These are phyloP conservation scores for Aspergillus calidoustus DNA, from an alignment of 2,329 filamentous ascomycete genomes.

Conservation along the genomic window DNA sequence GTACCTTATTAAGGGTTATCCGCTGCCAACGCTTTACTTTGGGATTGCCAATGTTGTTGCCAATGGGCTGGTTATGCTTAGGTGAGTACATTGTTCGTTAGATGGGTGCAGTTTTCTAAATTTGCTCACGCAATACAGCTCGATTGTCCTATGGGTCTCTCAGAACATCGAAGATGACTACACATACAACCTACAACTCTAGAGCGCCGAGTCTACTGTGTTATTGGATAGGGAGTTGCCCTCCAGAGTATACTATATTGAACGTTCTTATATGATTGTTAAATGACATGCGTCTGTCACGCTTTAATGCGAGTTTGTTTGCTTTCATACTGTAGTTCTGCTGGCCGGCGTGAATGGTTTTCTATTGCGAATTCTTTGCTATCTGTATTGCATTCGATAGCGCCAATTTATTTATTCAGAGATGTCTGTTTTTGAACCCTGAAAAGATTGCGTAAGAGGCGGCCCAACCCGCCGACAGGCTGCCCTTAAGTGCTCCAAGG, in stretches of 20 bases:
- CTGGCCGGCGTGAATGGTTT: conserved; percentile 2
- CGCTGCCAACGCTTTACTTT: conserved; percentile 67
- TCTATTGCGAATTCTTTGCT: not conserved
- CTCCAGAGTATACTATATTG: conserved; percentile 2
- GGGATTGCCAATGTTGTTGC: conserved; percentile 69
- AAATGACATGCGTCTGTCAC: conserved; percentile 5
- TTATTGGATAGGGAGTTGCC: not conserved
- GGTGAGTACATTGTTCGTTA: conserved; percentile 50
- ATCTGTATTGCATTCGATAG: not conserved
- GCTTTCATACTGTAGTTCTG: conserved; percentile 4
- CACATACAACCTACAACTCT: conserved; percentile 70
- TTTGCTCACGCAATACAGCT: conserved; percentile 46
- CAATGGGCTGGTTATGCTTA: conserved; percentile 69
- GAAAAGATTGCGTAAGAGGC: not conserved
- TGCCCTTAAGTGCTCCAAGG: not conserved
- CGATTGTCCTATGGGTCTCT: conserved; percentile 69
- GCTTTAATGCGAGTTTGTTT: not conserved
- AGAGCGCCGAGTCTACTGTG: conserved; percentile 17
- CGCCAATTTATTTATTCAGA: not conserved
- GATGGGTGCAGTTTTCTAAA: conserved; percentile 31
- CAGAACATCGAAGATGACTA: conserved; percentile 77
- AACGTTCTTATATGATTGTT: conserved; percentile 1
- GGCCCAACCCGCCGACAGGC: not conserved
- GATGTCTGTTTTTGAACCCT: not conserved
- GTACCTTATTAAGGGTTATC: conserved; percentile 65